phyloP scores from a whole-genome alignment of 2,329 filamentous ascomycete species.

The Colletotrichum tofieldiae region DNA sequence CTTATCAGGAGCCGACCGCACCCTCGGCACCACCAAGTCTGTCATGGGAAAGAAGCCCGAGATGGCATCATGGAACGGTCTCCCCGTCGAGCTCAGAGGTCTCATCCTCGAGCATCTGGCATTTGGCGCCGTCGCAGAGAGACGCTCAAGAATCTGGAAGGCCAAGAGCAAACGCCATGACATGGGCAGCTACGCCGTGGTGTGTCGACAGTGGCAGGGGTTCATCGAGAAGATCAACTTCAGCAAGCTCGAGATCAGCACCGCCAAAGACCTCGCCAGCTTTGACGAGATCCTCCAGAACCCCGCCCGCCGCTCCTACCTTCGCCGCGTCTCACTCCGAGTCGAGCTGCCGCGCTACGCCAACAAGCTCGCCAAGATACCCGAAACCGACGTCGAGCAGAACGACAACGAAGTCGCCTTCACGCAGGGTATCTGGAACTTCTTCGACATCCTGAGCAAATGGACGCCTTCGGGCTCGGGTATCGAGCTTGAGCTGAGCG shows the following conservation, averaged over 20 bases:
- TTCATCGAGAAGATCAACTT: conserved; percentile 48
- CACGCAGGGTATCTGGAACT: conserved; percentile 45
- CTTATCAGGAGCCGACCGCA: conserved; percentile 11
- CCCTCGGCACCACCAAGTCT: background rate
- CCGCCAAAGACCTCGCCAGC: conserved; percentile 41
- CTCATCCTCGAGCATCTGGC: conserved; percentile 38
- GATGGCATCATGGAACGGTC: conserved; percentile 44
- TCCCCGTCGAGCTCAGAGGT: conserved; percentile 42
- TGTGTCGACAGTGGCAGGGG: conserved; percentile 48
- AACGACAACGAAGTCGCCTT: conserved; percentile 48
- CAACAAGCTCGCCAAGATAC: conserved; percentile 39
- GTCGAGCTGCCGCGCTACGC: conserved; percentile 47
- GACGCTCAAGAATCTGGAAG: conserved; percentile 21
- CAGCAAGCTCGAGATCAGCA: conserved; percentile 44
- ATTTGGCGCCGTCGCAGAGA: conserved; percentile 23
- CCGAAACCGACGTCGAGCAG: conserved; percentile 47
- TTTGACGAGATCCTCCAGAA: conserved; percentile 46
- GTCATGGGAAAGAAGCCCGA: conserved; percentile 33
- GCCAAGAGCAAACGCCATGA: conserved; percentile 32
- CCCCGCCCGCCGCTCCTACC: conserved; percentile 43
- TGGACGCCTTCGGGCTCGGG: conserved; percentile 44
- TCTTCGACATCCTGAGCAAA: conserved; percentile 46
- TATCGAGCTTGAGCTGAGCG: conserved; percentile 47
- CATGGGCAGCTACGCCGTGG: conserved; percentile 47
- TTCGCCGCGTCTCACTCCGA: conserved; percentile 45